Evolutionary conservation across 345 rosid genomes (phyloP), one percentile per base, ranked within the genome.

Genomic region (Brassica incana): DNA sequence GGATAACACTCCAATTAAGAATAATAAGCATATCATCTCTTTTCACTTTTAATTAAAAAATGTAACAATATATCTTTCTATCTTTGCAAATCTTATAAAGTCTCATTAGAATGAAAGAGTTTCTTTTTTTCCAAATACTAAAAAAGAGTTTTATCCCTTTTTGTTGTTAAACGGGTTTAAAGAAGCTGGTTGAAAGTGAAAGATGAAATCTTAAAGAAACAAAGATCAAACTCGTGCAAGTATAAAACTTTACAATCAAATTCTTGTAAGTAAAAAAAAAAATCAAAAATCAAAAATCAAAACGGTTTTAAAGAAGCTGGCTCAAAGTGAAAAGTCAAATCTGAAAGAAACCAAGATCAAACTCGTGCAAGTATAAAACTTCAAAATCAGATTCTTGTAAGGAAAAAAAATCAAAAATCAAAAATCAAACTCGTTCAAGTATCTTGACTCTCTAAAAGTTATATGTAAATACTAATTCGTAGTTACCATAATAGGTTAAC

Each of bases 1-100:
- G 73, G 77, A 78, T 29, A 58, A 40, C 81, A 78, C 77, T 72
- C 58, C n/a, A 35, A 50, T 62, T 45, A 20, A 20, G 65, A 63
- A 77, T 77, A 63, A 78, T 78, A 64, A 11, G 66, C 60, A 71
- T 69, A 77, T 71, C 4, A 52, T 65, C 48, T 71, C 48, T 36
- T 61, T 71, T 71, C 65, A 33, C 10, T 61, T 63, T 35, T 25
- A 50, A n/a, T 29, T 9, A 32, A 8, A 61, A 8, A 63, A 50
- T 32, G 4, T 35, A 59, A 11, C 16, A 14, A 35, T 70, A 63
- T 36, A 16, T 32, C 7, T 16, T 35, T 35, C 9, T 36, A 43
- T 63, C 1, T 38, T 67, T 60, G 63, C 7, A 40, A 23, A 48
- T 23, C 15, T 48, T 29, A 50, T 14, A 48, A 12, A 43, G 6